These are phyloP conservation scores for Maudiozyma humilis DNA, from an alignment of 1,139 yeast genomes.

Conservation along the genomic window DNA sequence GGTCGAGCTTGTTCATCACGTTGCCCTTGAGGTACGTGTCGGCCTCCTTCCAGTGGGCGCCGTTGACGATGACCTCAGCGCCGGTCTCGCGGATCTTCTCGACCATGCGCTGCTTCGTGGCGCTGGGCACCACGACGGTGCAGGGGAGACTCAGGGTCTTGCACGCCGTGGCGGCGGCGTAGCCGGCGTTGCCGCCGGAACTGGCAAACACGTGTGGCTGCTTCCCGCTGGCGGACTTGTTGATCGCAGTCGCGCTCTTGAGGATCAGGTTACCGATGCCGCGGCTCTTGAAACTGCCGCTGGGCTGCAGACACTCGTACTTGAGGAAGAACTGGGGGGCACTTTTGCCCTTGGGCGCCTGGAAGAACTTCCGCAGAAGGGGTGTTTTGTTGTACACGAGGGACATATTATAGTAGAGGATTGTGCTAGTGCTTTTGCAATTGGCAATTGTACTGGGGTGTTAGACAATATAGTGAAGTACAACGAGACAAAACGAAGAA, in stretches of 20 bases:
- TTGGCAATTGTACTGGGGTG: neutral
- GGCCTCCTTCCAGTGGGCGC: constrained; percentile 60
- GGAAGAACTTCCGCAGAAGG: constrained; percentile 35
- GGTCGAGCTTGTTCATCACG: constrained; percentile 33
- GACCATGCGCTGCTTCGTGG: constrained; percentile 38
- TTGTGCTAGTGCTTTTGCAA: no score
- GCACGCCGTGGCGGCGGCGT: constrained; percentile 64
- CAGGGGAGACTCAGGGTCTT: constrained; percentile 40
- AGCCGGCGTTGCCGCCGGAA: constrained; percentile 75
- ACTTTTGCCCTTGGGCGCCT: constrained; percentile 6
- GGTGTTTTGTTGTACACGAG: constrained; percentile 36
- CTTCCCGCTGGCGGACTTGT: constrained; percentile 13
- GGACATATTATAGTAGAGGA: constrained; percentile 12
- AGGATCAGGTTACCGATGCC: constrained; percentile 49
- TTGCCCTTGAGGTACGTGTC: constrained; percentile 41
- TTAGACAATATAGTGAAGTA: no score
- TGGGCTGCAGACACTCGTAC: constrained; percentile 60
- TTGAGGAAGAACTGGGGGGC: constrained; percentile 46
- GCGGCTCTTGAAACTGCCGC: constrained; percentile 64
- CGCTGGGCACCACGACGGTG: constrained; percentile 57
- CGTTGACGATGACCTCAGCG: constrained; percentile 48
- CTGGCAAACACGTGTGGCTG: constrained; percentile 49
- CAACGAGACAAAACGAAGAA: no score
- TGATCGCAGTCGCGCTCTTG: constrained; percentile 25
- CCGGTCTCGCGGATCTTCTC: constrained; percentile 39